Percentiles rank a stretch among this genome's conserved stretches.
phyloP scores from a whole-genome alignment of 169 alveolate species.

The Haemoproteus tartakovskyi region DNA sequence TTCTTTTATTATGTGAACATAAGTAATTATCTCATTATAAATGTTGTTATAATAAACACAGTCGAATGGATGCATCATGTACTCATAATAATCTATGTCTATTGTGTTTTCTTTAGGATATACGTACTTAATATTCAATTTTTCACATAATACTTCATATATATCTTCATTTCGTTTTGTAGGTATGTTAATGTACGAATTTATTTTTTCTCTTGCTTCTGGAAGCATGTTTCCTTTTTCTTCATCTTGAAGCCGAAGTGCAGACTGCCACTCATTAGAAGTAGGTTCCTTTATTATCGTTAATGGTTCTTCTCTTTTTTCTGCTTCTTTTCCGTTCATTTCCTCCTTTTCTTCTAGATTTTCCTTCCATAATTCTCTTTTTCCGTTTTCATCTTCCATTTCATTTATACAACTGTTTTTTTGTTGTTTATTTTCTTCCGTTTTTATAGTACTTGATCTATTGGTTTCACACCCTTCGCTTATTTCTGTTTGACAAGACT shows the following conservation, averaged over 20 bases:
- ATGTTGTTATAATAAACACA: conserved; percentile 28
- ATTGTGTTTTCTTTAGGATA: conserved; percentile 6
- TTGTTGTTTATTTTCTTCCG: not conserved
- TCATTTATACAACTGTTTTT: not conserved
- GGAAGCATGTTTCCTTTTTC: not conserved
- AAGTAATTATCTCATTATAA: conserved; percentile 44
- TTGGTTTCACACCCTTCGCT: not conserved
- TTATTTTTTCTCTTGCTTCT: not conserved
- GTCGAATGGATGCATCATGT: conserved; percentile 46
- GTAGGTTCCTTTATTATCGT: no score
- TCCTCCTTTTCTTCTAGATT: no score
- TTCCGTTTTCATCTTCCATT: not conserved
- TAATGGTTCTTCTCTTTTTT: no score
- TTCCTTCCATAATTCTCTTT: not conserved
- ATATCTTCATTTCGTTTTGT: no score
- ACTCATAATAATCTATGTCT: conserved; percentile 49
- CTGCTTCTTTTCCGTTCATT: no score
- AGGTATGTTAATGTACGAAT: no score
- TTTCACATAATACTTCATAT: conserved; percentile 5
- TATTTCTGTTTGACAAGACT: not conserved
- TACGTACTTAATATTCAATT: conserved; percentile 18
- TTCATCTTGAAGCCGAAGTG: no score
- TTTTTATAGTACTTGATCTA: no score
- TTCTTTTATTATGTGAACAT: conserved; percentile 7
- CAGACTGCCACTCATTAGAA: no score